Evolutionary conservation across 768 basidiomycete species (phyloP), one percentile per base, ranked within the genome.

Genomic region (Lactarius hengduanensis): DNA sequence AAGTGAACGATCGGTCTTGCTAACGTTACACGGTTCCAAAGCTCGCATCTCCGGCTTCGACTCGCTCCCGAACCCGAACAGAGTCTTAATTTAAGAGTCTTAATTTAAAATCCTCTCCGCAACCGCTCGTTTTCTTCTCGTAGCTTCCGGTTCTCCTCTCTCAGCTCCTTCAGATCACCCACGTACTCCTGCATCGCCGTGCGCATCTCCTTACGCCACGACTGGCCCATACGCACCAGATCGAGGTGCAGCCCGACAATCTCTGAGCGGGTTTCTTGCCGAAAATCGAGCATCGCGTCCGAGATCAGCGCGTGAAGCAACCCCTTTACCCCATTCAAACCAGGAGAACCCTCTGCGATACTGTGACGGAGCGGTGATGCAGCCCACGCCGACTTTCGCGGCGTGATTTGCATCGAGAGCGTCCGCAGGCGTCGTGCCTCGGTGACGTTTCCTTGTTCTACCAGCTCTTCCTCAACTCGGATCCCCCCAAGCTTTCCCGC

Each of bases 221-320:
- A 82, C 40, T 87, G 77, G 2, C 89, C 88, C 86, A 91, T 86
- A 63, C 83, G 80, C 41, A 92, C 78, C 64, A 91, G 72, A 72
- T 92, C 90, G 67, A 92, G 71, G 75, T 92, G 91, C 63, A 92
- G 77, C 2, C 88, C 89, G 73, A 83, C 82, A 82, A 91, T 84
- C 79, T 91, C 87, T n/a, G 83, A 80, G 71, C 83, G 82, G 28
- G 84, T 86, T 74, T 91, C 89, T 68, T 81, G 79, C 73, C 86
- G 87, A 72, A 84, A 88, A 69, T 92, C 90, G 69, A 81, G 84
- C 85, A 92, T 85, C 65, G 85, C 87, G 62, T 91, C 90, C 55
- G 82, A 81, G 60, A 92, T 83, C 62, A 90, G 84, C 28, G 80
- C 80, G 62, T 84, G 83, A 66, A 92, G 74, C 32, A 91, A 78